Evolutionary conservation across 2,329 filamentous ascomycete genomes (phyloP).

Genomic region (Diaporthe humulicola): DNA sequence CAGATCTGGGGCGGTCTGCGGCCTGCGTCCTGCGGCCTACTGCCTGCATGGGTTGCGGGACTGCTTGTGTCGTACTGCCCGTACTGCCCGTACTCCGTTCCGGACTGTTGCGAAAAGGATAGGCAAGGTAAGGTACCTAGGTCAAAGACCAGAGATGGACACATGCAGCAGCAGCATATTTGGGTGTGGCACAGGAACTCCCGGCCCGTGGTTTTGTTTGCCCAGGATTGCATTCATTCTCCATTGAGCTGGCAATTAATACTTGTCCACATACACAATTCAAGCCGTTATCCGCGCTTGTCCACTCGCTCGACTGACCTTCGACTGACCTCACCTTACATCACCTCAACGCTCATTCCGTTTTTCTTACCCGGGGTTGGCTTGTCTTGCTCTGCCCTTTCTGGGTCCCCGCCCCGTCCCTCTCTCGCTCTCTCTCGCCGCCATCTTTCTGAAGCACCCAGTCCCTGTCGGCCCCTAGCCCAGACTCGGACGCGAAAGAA

Average conservation of each 20-base stretch:
- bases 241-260: too few species aligned
- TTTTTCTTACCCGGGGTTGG: slow-evolving; percentile 18
- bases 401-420: slow-evolving; percentile 21
- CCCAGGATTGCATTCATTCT: not conserved
- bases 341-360: slow-evolving; percentile 22
- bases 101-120: not conserved
- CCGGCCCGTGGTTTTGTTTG: slow-evolving; percentile 26
- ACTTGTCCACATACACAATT: not conserved
- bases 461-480: slow-evolving; percentile 14
- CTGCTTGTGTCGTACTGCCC: not conserved
- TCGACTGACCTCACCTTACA: not conserved
- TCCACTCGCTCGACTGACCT: slow-evolving; percentile 4
- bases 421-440: not conserved
- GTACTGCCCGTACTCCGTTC: too few species aligned
- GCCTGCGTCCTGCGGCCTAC: not conserved
- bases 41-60: not conserved
- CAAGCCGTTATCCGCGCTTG: not conserved
- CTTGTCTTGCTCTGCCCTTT: not conserved
- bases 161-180: too few species aligned
- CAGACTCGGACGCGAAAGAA: slow-evolving; percentile 21
- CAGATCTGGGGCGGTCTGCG: slow-evolving; percentile 27
- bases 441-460: slow-evolving; percentile 30
- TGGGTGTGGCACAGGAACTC: not conserved
- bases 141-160: not conserved
- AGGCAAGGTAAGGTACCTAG: not conserved